Percentiles rank a stretch among this genome's conserved stretches.
These are phyloP conservation scores for Angomonas deanei DNA, from an alignment of 208 protist species.

Conservation along the genomic window DNA sequence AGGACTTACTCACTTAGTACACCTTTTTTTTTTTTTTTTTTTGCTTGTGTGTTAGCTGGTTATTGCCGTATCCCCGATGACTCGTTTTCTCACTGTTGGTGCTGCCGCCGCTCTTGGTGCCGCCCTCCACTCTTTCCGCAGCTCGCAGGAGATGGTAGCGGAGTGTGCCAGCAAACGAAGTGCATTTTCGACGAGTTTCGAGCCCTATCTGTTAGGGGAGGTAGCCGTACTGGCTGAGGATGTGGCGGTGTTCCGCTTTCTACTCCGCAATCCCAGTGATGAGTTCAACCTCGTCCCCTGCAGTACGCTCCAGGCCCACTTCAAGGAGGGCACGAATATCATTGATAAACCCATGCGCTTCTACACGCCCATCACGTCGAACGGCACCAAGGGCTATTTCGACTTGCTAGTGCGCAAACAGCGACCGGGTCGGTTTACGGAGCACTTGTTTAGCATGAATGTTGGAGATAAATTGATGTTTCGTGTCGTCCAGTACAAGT, in stretches of 20 bases:
- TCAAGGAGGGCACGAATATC: slow-evolving; percentile 76
- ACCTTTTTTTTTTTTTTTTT: no score
- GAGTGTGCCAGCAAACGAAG: slow-evolving; percentile 29
- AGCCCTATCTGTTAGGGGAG: slow-evolving; percentile 78
- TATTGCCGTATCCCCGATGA: no score
- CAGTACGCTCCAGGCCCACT: slow-evolving; percentile 77
- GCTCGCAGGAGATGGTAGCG: slow-evolving; percentile 28
- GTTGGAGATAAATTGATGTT: slow-evolving; percentile 79
- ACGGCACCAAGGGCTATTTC: slow-evolving; percentile 86
- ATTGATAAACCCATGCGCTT: slow-evolving; percentile 83
- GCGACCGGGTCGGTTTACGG: slow-evolving; percentile 68
- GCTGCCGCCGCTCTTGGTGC: slow-evolving; percentile 57
- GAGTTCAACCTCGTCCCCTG: slow-evolving; percentile 72
- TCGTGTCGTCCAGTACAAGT: slow-evolving; percentile 73
- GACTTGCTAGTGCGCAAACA: slow-evolving; percentile 86
- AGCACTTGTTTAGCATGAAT: slow-evolving; percentile 81
- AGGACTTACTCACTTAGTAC: no score
- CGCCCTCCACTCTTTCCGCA: slow-evolving; percentile 47
- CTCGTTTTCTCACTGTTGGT: slow-evolving; percentile 41
- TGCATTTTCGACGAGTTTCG: slow-evolving; percentile 64
- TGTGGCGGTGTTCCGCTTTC: slow-evolving; percentile 83
- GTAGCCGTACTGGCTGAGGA: slow-evolving; percentile 82
- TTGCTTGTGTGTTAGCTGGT: no score
- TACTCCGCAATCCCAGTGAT: slow-evolving; percentile 56
- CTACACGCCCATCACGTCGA: slow-evolving; percentile 87